phyloP scores from a whole-genome alignment of 306 rosid species.

The Glycine soja region DNA sequence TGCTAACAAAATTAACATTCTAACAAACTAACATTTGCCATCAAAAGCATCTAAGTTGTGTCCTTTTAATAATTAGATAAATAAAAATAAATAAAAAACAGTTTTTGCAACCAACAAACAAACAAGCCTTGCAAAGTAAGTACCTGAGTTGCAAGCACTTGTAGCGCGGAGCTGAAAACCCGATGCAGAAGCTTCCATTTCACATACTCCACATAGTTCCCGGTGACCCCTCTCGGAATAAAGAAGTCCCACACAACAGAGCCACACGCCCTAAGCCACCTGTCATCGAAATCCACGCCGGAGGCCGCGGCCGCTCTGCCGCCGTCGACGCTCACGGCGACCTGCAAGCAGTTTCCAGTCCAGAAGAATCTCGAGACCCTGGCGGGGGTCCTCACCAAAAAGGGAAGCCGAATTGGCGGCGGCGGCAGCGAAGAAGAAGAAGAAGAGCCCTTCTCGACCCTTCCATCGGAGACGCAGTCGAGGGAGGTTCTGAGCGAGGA shows the following conservation, averaged over 20 bases:
- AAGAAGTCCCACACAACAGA: conserved; percentile 64
- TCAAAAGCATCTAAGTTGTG: too few relatives aligned
- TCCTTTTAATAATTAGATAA: too few relatives aligned
- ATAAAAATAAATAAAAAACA: too few relatives aligned
- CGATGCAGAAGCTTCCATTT: conserved; percentile 93
- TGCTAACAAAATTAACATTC: too few relatives aligned
- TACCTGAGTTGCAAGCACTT: conserved; percentile 96
- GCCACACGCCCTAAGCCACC: conserved; percentile 47
- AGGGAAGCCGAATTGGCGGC: conserved; percentile 59
- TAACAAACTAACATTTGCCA: too few relatives aligned
- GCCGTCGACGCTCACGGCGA: conserved; percentile 66
- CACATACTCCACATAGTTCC: conserved; percentile 67
- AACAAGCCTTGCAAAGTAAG: neutral
- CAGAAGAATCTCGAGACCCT: conserved; percentile 77
- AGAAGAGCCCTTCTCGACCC: conserved; percentile 47
- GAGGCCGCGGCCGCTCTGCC: conserved; percentile 41
- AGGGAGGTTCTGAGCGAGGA: conserved; percentile 62
- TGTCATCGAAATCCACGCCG: conserved; percentile 48
- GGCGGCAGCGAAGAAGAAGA: too few relatives aligned
- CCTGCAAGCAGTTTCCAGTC: conserved; percentile 65
- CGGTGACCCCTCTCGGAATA: conserved; percentile 72
- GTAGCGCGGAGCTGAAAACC: conserved; percentile 90
- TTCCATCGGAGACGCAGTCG: conserved; percentile 62
- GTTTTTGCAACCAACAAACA: neutral
- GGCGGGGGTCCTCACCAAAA: conserved; percentile 66